These are phyloP conservation scores for Fragilariopsis cylindrus DNA, from an alignment of 108 stramenopile species.

Conservation along the genomic window DNA sequence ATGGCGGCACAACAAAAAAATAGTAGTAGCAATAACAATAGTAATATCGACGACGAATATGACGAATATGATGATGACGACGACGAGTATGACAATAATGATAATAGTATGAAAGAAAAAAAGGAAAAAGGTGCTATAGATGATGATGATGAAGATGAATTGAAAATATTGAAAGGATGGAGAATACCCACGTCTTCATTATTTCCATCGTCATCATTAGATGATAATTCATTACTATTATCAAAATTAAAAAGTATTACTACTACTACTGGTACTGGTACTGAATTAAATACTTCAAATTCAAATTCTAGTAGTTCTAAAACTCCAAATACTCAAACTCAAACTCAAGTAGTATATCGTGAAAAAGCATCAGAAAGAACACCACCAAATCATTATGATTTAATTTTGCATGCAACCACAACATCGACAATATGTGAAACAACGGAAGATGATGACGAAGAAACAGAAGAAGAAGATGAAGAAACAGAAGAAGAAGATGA, in stretches of 20 bases:
- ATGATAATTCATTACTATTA: no score
- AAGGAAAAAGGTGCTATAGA: background rate
- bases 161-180: constrained; percentile 26
- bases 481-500: background rate
- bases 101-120: background rate
- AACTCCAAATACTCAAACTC: background rate
- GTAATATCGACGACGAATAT: background rate
- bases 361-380: constrained; percentile 22
- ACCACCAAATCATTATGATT: constrained; percentile 42
- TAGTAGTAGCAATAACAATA: background rate
- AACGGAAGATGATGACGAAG: no score
- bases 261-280: no score
- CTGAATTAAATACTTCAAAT: no score
- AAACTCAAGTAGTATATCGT: constrained; percentile 23
- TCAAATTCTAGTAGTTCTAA: no score
- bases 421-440: background rate
- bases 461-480: background rate
- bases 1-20: background rate
- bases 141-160: background rate
- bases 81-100: constrained; percentile 1
- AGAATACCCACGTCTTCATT: background rate
- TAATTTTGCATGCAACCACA: constrained; percentile 17
- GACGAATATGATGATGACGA: background rate
- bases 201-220: no score
- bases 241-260: no score